Conservation (phyloP, 306 rosid genomes). For the Ziziphus jujuba region DNA sequence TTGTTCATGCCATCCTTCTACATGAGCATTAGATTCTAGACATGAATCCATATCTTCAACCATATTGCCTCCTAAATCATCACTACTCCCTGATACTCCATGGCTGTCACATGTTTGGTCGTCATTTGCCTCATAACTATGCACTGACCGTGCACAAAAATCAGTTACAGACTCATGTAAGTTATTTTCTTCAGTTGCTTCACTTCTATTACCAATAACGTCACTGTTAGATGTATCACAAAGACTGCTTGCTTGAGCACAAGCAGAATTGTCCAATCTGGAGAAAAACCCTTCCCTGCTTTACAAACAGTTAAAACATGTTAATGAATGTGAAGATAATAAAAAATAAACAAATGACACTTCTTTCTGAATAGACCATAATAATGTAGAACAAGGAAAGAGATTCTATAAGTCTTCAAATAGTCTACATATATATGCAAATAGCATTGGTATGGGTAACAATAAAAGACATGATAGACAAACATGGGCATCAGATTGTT, state of each 20-base stretch:
- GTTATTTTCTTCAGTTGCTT: constrained; percentile 42
- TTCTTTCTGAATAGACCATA: too few relatives aligned
- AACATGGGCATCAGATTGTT: too few relatives aligned
- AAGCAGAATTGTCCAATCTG: constrained; percentile 54
- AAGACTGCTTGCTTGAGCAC: constrained; percentile 49
- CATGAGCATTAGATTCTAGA: constrained; percentile 36
- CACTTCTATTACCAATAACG: constrained; percentile 38
- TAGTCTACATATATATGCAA: too few relatives aligned
- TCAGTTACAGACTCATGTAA: constrained; percentile 41
- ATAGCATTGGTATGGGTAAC: too few relatives aligned
- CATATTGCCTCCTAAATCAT: constrained; percentile 35
- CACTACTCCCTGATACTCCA: constrained; percentile 37
- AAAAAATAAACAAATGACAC: neutral
- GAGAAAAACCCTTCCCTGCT: constrained; percentile 82
- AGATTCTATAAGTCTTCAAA: too few relatives aligned
- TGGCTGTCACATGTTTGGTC: constrained; percentile 20
- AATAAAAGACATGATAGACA: too few relatives aligned
- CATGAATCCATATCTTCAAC: constrained; percentile 33
- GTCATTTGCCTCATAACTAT: constrained; percentile 36
- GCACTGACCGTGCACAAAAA: constrained; percentile 40
- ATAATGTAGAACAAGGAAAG: too few relatives aligned
- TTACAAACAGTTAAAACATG: constrained; percentile 25
- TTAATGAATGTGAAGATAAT: neutral
- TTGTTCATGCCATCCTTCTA: constrained; percentile 42
- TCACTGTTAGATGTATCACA: constrained; percentile 50